Base-by-base conservation (phyloP, 306 rosid species). In the Begonia loranthoides region DNA sequence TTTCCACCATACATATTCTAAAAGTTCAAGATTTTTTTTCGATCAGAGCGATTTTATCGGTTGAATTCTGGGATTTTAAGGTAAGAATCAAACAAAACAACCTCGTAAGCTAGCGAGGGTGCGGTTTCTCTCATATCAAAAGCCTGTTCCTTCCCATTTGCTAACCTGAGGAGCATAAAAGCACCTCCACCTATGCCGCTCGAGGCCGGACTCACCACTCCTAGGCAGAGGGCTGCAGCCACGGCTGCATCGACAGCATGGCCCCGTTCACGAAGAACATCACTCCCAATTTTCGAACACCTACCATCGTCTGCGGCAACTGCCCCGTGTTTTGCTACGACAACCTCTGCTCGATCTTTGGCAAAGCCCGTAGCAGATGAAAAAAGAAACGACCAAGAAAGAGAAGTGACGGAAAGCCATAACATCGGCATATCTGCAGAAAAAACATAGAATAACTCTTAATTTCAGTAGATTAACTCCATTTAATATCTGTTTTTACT, bases 151-250 rank as follows among this genome's bases (percentile, higher is more conserved):
- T 55, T 17, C 1, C 90, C 87, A 51, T 14, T 72, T 22, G 73
- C 59, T 50, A 64, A 68, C 40, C 79, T 73, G 43, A 79, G 56
- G 49, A 82, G 65, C 97, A 89, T 64, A 60, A 89, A 82, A 59
- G 84, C 78, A 38, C 90, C 90, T 41, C 95, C 97, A 48, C 97
- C 94, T 40, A 84, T 55, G 50, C 97, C 97, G 57, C 97, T 89
- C 8, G 97, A 84, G 14, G 95, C 85, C 7, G 87, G 78, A 62
- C 87, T 75, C 3, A 89, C 95, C 22, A 85, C 83, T 19, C 95
- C 97, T 66, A 84, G 64, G 73, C 97, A 79, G 5, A 89, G 66
- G 57, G 94, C 72, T 41, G 84, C 72, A 21, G 94, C 95, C 59
- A 84, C 90, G 0, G 85, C 72, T 1, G 95, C 97, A 70, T 89